These are phyloP conservation scores for Lophiostoma macrostomum DNA, from an alignment of 495 filamentous ascomycete genomes.

Conservation along the genomic window DNA sequence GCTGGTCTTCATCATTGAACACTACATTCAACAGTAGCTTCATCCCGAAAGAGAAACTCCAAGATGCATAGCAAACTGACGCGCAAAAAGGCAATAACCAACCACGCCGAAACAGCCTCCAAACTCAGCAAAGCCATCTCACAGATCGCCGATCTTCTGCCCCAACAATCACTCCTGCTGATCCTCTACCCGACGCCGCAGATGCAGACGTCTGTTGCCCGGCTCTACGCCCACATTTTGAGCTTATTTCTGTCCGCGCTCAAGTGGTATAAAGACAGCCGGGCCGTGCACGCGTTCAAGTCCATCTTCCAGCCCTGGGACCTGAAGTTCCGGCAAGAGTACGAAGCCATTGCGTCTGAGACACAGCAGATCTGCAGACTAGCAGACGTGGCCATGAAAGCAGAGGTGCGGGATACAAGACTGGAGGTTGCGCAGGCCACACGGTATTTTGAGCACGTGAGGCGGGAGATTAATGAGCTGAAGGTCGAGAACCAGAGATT, in stretches of 20 bases:
- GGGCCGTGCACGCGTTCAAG: not conserved
- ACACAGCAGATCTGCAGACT: not conserved
- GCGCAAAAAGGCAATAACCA: not conserved
- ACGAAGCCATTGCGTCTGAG: not conserved
- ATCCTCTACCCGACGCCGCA: slow-evolving; percentile 27
- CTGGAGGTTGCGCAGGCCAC: too few relatives aligned
- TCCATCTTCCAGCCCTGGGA: not conserved
- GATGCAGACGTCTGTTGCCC: slow-evolving; percentile 22
- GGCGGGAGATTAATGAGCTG: too few relatives aligned
- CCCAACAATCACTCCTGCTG: slow-evolving; percentile 5
- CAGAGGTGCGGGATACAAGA: not conserved
- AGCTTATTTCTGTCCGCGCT: slow-evolving; percentile 21
- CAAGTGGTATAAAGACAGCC: slow-evolving; percentile 25
- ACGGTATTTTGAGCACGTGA: too few relatives aligned
- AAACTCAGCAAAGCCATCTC: slow-evolving; percentile 14
- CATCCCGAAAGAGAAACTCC: too few relatives aligned
- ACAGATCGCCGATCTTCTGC: slow-evolving; percentile 32
- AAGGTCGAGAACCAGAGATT: too few relatives aligned
- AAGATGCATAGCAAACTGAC: not conserved
- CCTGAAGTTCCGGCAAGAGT: not conserved
- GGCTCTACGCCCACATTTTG: slow-evolving; percentile 28
- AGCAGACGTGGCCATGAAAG: not conserved
- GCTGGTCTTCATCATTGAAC: too few relatives aligned
- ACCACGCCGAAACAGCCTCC: not conserved
- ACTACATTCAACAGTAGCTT: too few relatives aligned